These are phyloP conservation scores for Gossypium davidsonii DNA, from an alignment of 441 rosid species.

Conservation along the genomic window DNA sequence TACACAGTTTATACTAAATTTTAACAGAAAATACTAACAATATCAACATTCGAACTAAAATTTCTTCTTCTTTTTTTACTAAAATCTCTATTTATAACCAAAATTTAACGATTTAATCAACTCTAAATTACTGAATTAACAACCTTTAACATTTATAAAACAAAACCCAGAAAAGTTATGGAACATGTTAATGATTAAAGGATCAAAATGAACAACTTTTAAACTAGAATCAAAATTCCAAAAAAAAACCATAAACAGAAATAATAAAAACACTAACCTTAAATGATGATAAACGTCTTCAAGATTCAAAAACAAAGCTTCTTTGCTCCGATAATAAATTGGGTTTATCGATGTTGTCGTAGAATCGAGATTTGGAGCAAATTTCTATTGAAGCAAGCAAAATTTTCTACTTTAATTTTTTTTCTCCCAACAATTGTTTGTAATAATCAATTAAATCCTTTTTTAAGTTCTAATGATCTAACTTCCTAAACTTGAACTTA, in stretches of 20 bases:
- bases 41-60: too few species aligned
- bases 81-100: too few species aligned
- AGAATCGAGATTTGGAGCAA: neutral
- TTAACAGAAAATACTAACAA: too few species aligned
- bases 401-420: neutral
- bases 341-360: neutral
- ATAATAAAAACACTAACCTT: neutral
- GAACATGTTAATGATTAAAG: neutral
- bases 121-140: neutral
- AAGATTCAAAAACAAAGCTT: neutral
- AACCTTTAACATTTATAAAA: neutral
- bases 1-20: too few species aligned
- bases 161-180: neutral
- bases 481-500: neutral
- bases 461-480: neutral
- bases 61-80: too few species aligned
- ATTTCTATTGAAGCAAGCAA: neutral
- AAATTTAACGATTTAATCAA: neutral
- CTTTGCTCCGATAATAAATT: neutral
- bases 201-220: neutral
- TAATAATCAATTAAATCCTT: neutral
- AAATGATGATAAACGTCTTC: neutral
- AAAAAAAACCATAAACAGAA: neutral
- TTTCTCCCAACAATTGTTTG: neutral
- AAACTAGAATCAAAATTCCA: neutral